Percentiles rank a stretch among this genome's conserved stretches.
phyloP scores from a whole-genome alignment of 805 yeast species.

The Teunomyces tritomae region DNA sequence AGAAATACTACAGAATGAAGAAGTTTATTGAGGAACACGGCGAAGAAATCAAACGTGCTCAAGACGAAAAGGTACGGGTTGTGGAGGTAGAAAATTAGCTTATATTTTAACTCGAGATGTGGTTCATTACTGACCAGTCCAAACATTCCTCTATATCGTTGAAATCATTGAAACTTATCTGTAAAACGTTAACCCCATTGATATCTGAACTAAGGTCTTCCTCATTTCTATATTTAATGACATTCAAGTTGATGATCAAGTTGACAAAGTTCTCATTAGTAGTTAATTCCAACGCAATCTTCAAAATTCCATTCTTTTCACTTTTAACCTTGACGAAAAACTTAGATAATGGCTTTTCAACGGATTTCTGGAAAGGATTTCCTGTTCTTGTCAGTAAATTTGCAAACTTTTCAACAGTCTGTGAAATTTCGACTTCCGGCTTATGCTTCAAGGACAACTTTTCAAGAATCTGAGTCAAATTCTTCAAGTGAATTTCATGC shows the following conservation, averaged over 20 bases:
- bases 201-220: slow-evolving; percentile 26
- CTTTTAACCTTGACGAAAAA: slow-evolving; percentile 24
- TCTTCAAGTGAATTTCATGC: slow-evolving; percentile 45
- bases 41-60: slow-evolving; percentile 30
- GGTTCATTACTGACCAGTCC: slow-evolving; percentile 49
- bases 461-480: slow-evolving; percentile 28
- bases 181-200: slow-evolving; percentile 40
- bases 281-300: slow-evolving; percentile 29
- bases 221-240: slow-evolving; percentile 27
- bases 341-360: slow-evolving; percentile 35
- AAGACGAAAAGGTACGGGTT: slow-evolving; percentile 29
- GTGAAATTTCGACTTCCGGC: slow-evolving; percentile 8
- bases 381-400: slow-evolving; percentile 19
- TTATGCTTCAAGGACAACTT: slow-evolving; percentile 14
- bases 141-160: slow-evolving; percentile 55
- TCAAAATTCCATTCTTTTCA: slow-evolving; percentile 16
- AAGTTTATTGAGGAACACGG: slow-evolving; percentile 38
- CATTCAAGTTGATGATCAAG: slow-evolving; percentile 32
- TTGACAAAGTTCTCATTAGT: slow-evolving; percentile 43
- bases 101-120: slow-evolving; percentile 17
- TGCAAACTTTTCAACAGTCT: slow-evolving; percentile 19
- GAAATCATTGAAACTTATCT: slow-evolving; percentile 48
- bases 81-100: slow-evolving; percentile 19
- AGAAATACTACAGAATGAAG: slow-evolving; percentile 50
- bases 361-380: slow-evolving; percentile 39